Evolutionary conservation across 1,284 basidiomycete genomes (phyloP), one percentile per base, ranked within the genome.

Genomic region (Somion occarium): DNA sequence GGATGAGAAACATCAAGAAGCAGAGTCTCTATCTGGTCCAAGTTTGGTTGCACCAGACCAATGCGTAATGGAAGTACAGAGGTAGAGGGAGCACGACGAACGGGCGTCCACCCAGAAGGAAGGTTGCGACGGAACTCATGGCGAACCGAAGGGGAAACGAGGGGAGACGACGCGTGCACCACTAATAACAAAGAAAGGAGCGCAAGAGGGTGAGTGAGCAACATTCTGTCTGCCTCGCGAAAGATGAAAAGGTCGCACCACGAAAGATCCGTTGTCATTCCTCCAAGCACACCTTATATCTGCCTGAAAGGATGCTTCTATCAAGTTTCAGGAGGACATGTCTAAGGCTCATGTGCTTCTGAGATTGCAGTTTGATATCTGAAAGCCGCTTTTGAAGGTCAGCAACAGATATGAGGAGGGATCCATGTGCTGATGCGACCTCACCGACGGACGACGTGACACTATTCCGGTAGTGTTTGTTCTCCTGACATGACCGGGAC

Each of bases 1-100:
- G 76, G 75, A 56, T 76, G 66, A 0, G 76, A 72, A 24, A 79
- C 71, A 48, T 73, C 71, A 55, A 72, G 63, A 7, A 79, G 66
- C 45, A 66, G 62, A n/a, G 67, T 64, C 45, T 77, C 71, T 25
- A 78, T 59, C 22, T 64, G 62, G 50, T 71, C 65, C 18, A 75
- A 51, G 59, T 77, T 76, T 20, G 68, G 63, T 58, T 78, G 76
- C 34, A 63, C 66, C 26, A 79, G 69, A 4, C 71, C 76, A 52
- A 79, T 72, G 39, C 72, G 70, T 24, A 79, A 58, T n/a, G 72
- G 30, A 15, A 34, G 30, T 7, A 34, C 7, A 7, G 15, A 34
- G 30, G 7, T 15, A 15, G 30, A 7, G 71, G 61, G 59, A 34
- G 70, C 65, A 30, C 68, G 63, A 9, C 68, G 64, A 38, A 64